A percentile compares a stretch with the other conserved stretches of the same genome.
Evolutionary conservation across 192 early-diverging fungal genomes (phyloP).

Genomic region (Gonapodya sp.): DNA sequence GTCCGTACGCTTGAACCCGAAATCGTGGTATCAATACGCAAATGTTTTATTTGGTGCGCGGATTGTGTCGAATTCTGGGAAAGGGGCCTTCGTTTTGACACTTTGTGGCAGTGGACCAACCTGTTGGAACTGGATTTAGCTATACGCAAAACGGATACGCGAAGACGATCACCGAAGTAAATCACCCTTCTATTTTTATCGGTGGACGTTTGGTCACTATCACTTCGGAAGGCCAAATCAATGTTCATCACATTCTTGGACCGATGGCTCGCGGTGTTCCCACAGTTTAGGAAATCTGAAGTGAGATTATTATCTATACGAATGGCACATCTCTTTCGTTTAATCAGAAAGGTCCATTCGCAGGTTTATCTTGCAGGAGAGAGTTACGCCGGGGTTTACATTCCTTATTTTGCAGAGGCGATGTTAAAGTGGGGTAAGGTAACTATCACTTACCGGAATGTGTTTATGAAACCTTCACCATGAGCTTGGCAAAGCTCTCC

Average conservation of each 20-base stretch:
- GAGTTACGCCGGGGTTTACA: conserved; percentile 54
- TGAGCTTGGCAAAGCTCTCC: conserved; percentile 24
- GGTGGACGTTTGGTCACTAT: not conserved
- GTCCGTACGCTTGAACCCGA: conserved; percentile 26
- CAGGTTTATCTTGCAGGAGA: conserved; percentile 55
- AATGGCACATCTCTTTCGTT: no score
- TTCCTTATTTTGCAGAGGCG: conserved; percentile 40
- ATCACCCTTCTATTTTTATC: not conserved
- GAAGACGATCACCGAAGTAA: not conserved
- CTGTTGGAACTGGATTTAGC: conserved; percentile 54
- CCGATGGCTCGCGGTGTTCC: conserved; percentile 37
- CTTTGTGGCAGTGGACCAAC: conserved; percentile 43
- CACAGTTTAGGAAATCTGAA: conserved; percentile 29
- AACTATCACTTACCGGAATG: not conserved
- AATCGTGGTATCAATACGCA: conserved; percentile 50
- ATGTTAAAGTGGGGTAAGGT: conserved; percentile 26
- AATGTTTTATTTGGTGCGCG: conserved; percentile 43
- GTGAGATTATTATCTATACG: no score
- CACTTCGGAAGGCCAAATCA: not conserved
- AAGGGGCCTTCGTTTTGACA: not conserved
- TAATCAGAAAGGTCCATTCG: no score
- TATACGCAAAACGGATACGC: conserved; percentile 17
- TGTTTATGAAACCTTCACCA: not conserved
- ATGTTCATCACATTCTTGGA: conserved; percentile 38
- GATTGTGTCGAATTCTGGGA: not conserved